Conservation (phyloP, 768 basidiomycete genomes). For the Boletus coccyginus region DNA sequence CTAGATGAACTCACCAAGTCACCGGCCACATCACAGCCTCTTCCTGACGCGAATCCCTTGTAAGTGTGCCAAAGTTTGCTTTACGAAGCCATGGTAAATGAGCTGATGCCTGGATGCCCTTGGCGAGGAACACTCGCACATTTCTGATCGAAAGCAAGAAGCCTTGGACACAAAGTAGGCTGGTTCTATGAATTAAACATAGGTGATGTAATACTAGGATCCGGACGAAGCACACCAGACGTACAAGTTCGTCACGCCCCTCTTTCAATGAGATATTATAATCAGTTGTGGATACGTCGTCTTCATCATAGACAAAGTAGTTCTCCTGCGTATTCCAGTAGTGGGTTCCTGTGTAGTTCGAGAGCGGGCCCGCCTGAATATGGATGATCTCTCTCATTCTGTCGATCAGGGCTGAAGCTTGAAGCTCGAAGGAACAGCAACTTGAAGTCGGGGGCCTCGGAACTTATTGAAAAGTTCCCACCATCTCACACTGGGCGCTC, state of each 20-base stretch:
- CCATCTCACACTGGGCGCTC: too few species aligned
- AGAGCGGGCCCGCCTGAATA: slow-evolving; percentile 64
- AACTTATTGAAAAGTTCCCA: background rate
- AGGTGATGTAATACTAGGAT: background rate
- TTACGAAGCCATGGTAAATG: slow-evolving; percentile 3
- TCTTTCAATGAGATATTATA: slow-evolving; percentile 68
- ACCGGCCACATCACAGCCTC: slow-evolving; percentile 15
- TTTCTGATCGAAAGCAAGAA: slow-evolving; percentile 67
- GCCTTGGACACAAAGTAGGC: slow-evolving; percentile 54
- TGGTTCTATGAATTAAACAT: slow-evolving; percentile 23
- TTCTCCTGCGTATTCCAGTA: slow-evolving; percentile 82
- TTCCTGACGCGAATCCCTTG: slow-evolving; percentile 38
- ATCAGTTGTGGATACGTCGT: slow-evolving; percentile 42
- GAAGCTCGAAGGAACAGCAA: background rate
- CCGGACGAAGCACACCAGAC: slow-evolving; percentile 16
- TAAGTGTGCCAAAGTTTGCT: slow-evolving; percentile 69
- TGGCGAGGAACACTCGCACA: slow-evolving; percentile 33
- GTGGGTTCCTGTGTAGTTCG: slow-evolving; percentile 72
- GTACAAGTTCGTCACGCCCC: slow-evolving; percentile 48
- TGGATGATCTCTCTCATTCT: slow-evolving; percentile 77
- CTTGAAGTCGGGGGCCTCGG: too few species aligned
- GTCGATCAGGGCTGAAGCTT: background rate
- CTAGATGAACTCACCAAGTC: slow-evolving; percentile 17
- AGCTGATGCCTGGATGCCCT: slow-evolving; percentile 3
- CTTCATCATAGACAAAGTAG: slow-evolving; percentile 54